Evolutionary conservation across 768 basidiomycete genomes (phyloP).

Genomic region (Pleurotus platypus): DNA sequence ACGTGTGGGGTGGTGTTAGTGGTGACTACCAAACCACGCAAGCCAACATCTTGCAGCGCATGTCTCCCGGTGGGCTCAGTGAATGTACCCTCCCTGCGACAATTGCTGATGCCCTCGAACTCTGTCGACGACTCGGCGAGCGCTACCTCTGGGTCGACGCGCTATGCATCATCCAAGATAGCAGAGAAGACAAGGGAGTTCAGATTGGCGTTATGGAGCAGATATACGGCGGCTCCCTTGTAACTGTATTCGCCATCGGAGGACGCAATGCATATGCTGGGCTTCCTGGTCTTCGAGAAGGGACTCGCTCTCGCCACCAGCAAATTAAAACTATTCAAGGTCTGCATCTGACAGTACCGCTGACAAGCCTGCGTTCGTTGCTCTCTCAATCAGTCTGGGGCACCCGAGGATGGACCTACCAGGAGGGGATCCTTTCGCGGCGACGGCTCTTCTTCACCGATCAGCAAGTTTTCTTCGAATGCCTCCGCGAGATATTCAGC

Average conservation of each 20-base stretch:
- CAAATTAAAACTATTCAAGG: neutral
- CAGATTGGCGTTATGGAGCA: neutral
- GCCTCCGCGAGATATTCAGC: neutral
- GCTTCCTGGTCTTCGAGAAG: neutral
- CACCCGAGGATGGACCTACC: neutral
- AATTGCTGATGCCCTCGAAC: neutral
- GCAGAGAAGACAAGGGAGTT: neutral
- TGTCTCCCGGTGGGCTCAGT: neutral
- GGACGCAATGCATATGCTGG: neutral
- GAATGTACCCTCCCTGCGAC: neutral
- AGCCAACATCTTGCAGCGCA: neutral
- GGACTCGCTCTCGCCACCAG: neutral
- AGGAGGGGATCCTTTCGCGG: neutral
- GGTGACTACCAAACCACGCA: neutral
- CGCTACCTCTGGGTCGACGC: constrained; percentile 1
- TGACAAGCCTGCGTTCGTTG: neutral
- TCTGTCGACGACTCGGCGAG: neutral
- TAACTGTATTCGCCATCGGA: neutral
- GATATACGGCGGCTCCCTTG: neutral
- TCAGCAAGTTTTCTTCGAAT: neutral
- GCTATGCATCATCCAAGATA: neutral
- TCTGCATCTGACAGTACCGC: neutral
- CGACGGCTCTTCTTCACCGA: neutral
- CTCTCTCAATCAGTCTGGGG: neutral
- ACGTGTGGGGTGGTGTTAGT: constrained; percentile 4